Base-by-base conservation (phyloP, 1,284 basidiomycete species). In the Cryptococcus sp. region DNA sequence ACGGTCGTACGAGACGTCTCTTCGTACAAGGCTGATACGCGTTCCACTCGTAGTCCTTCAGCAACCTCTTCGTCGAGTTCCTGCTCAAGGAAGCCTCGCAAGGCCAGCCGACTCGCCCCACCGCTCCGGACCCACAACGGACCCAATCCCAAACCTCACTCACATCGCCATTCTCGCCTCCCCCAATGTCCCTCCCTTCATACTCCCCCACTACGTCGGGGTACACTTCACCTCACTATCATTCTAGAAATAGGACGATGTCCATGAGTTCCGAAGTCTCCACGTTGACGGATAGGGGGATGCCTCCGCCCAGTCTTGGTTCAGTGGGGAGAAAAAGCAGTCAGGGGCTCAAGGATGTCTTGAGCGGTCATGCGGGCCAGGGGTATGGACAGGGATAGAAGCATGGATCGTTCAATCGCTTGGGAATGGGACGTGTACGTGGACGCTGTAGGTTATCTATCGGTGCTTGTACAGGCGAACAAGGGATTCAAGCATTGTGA, bases 1-100 rank as follows among this genome's bases (percentile, higher is more conserved):
- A 23, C 25, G 16, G 22, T 52, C 8, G 3, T 50, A 22, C 20
- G 23, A 39, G n/a, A 47, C 25, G 25, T 25, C 3, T 3, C 6
- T 6, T 25, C 3, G 31, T 35, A 10, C 7, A 35, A 5, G 31
- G 13, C 51, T 57, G 35, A 38, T 8, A 48, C 51, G 31, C 47
- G 22, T 51, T 6, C 42, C n/a, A 50, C 31, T 35, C 31, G n/a
- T 67, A 95, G 91, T 93, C 91, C 0, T 96, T 96, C 80, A 93
- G 90, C 46, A 89, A 91, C 54, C 84, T 95, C 15, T 97, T 92
- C 87, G 93, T 97, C 52, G 93, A 97, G 78, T 97, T 94, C 73
- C 84, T 97, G 3, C 86, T 96, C 65, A 93, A 92, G 44, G 91
- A 95, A 81, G 87, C 91, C 0, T 84, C 85, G 3, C 78, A 79